Evolutionary conservation across 305 asterid species (phyloP), one percentile per base, ranked within the genome.

Genomic region (Fraxinus angustifolia): DNA sequence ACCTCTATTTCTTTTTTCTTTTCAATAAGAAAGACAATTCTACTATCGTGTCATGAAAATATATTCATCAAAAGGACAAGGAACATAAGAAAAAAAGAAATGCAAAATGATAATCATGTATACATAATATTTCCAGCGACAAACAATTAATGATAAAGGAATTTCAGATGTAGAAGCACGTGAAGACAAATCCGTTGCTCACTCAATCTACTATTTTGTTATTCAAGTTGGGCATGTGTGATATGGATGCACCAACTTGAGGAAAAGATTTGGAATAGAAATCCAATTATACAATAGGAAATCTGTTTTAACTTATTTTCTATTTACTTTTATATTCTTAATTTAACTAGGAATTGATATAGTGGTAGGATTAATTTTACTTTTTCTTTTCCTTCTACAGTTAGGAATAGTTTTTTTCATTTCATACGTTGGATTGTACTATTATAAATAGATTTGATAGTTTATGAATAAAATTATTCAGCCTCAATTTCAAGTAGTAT

Each of bases 401-500:
- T 6, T 56, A 17, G 11, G 67, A 17, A 56, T 6, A 56, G 67
- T 17, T 56, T 56, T 53, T 56, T 48, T 42, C 28, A 6, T 56
- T 6, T 56, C 67, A 56, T 6, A 6, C 7, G 28, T 56, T 56
- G 67, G 67, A 56, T 56, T 56, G 28, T 56, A 56, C 10, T 56
- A 53, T 53, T 53, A 56, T 56, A 17, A 6, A 56, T 56, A 56
- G 67, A 56, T 56, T 56, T 6, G 67, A 17, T 56, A 17, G 67
- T 56, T 19, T 17, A 56, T 56, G 28, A 56, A 56, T 17, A 56
- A 56, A 56, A 17, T 56, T 17, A 56, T 56, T 50, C 67, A 17
- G 67, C 67, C 28, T 56, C 17, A 56, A 56, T 62, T 78, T 34
- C 76, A 35, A 72, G 35, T 77, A 8, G 42, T 75, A 80, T 28